Conservation (phyloP, 1,284 basidiomycete genomes). For the Cryptococcus floricola region DNA sequence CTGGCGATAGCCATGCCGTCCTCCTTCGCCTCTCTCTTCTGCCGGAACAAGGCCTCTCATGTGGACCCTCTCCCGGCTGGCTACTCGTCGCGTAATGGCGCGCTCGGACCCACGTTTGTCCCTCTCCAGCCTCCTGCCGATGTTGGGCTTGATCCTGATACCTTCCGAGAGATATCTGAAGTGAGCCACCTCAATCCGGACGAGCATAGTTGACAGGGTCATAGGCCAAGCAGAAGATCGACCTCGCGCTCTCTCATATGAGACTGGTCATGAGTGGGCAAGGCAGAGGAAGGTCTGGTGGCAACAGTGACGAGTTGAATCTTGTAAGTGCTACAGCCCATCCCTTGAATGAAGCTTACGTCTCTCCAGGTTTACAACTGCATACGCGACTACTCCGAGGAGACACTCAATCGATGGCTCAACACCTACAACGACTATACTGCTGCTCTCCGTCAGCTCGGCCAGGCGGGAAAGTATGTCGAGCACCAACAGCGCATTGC, state of each 20-base stretch:
- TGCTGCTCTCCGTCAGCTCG: background rate
- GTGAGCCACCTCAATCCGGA: background rate
- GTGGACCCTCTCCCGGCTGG: background rate
- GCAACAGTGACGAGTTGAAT: background rate
- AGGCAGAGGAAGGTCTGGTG: background rate
- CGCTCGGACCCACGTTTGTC: background rate
- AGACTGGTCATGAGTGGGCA: background rate
- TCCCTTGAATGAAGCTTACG: background rate
- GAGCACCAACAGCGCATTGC: background rate
- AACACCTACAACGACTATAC: background rate
- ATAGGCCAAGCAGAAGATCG: background rate
- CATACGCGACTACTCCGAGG: conserved; percentile 1
- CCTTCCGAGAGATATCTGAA: background rate
- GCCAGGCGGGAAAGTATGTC: background rate
- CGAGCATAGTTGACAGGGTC: background rate
- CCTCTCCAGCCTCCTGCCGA: background rate
- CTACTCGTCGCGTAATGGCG: background rate
- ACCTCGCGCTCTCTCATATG: background rate
- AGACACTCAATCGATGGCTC: background rate
- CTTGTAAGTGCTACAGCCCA: background rate
- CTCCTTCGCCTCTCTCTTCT: background rate
- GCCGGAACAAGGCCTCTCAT: background rate
- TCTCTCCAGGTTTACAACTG: background rate
- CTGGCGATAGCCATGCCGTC: background rate
- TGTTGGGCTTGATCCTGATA: background rate